A percentile compares a stretch with the other conserved stretches of the same genome.
phyloP scores from a whole-genome alignment of 345 rosid genomes.

The Hibiscus syriacus region DNA sequence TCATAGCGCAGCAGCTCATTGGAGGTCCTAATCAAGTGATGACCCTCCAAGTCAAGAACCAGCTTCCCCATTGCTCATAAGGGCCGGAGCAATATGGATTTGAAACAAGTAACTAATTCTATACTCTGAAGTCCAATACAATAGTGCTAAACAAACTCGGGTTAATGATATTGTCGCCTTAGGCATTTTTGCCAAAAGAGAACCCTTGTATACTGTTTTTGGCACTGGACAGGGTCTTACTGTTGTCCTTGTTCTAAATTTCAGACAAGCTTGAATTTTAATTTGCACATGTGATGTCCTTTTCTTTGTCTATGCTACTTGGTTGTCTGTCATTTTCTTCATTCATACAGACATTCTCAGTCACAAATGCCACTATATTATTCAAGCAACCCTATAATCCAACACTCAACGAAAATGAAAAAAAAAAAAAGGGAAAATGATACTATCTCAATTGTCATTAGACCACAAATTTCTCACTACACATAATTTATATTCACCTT shows the following conservation, averaged over 20 bases:
- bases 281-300: not conserved
- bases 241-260: not conserved
- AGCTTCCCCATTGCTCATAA: slow-evolving; percentile 50
- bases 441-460: slow-evolving; percentile 12
- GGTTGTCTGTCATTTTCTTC: not conserved
- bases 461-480: not conserved
- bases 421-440: not conserved
- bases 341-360: not conserved
- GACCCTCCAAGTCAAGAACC: slow-evolving; percentile 59
- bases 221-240: not conserved
- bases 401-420: not conserved
- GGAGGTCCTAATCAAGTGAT: slow-evolving; percentile 78
- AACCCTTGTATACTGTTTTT: not conserved
- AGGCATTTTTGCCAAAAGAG: not conserved
- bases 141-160: not conserved
- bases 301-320: not conserved
- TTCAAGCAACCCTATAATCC: slow-evolving; percentile 3
- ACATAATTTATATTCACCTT: slow-evolving; percentile 25
- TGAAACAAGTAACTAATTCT: slow-evolving; percentile 17
- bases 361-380: not conserved
- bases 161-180: not conserved
- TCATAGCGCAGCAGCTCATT: slow-evolving; percentile 62
- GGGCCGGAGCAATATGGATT: slow-evolving; percentile 84
- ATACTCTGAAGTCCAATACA: not conserved
- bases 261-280: not conserved